phyloP scores from a whole-genome alignment of 257 asterid genomes.

The Gentiana dahurica region DNA sequence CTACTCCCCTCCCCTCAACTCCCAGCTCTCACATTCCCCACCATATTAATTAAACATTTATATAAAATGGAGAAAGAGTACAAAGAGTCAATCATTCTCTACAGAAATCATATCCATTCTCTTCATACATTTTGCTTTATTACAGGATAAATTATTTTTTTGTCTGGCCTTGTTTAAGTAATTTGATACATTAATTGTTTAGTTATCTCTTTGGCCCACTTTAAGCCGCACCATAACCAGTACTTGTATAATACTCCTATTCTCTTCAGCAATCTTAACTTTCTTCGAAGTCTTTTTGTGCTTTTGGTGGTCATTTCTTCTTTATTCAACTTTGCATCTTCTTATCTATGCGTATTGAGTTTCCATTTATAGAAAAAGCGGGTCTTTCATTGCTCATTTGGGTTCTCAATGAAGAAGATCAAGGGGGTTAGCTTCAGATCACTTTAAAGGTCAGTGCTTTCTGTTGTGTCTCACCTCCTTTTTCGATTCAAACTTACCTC shows the following conservation, averaged over 20 bases:
- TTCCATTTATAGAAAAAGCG: constrained; percentile 26
- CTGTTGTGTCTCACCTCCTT: constrained; percentile 7
- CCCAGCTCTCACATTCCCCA: constrained; percentile 18
- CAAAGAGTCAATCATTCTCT: constrained; percentile 1
- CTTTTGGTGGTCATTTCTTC: constrained; percentile 19
- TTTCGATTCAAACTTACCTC: constrained; percentile 4
- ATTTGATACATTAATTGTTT: constrained; percentile 18
- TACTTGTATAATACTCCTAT: constrained; percentile 33
- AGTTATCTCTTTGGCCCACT: constrained; percentile 49
- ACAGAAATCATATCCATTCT: constrained; percentile 9
- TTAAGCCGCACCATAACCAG: constrained; percentile 24
- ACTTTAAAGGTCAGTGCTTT: constrained; percentile 32
- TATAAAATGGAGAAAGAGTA: neutral
- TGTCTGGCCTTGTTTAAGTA: constrained; percentile 38
- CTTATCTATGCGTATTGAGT: constrained; percentile 45
- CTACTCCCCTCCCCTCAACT: neutral
- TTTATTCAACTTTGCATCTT: constrained; percentile 42
- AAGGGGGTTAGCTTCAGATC: constrained; percentile 45
- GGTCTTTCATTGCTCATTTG: constrained; percentile 31
- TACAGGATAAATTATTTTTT: constrained; percentile 35
- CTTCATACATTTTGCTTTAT: neutral
- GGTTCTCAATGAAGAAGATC: constrained; percentile 57
- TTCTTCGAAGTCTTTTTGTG: constrained; percentile 18
- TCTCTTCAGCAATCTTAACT: constrained; percentile 21
- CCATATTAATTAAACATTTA: constrained; percentile 6